Evolutionary conservation across 2,329 filamentous ascomycete species (phyloP).

Genomic region (Achaetomium macrosporum): DNA sequence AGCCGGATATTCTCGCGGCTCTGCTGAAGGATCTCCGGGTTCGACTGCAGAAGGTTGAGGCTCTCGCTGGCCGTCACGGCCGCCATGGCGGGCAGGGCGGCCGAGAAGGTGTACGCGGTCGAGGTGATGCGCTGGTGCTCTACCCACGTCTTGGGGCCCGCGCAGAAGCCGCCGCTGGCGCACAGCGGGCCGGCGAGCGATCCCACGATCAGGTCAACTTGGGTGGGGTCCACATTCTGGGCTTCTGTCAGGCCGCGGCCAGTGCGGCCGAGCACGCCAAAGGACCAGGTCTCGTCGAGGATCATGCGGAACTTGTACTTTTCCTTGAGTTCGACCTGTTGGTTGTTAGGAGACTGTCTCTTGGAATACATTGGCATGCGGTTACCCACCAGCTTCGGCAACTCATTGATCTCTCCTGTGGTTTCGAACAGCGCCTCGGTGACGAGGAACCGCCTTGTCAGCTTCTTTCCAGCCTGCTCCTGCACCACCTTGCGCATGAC

Average conservation of each 20-base stretch:
- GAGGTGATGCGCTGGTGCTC: slow-evolving; percentile 94
- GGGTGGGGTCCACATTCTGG: slow-evolving; percentile 87
- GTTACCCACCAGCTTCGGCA: slow-evolving; percentile 71
- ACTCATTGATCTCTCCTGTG: slow-evolving; percentile 73
- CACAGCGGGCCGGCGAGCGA: slow-evolving; percentile 86
- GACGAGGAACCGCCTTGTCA: slow-evolving; percentile 91
- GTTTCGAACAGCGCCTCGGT: slow-evolving; percentile 94
- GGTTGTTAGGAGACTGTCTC: not conserved
- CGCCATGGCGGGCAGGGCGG: slow-evolving; percentile 85
- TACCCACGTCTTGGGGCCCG: slow-evolving; percentile 83
- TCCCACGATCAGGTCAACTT: slow-evolving; percentile 96
- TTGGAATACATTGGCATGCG: not conserved
- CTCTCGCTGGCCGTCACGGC: slow-evolving; percentile 96
- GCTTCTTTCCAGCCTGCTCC: slow-evolving; percentile 77
- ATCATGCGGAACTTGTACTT: slow-evolving; percentile 98
- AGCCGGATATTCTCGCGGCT: slow-evolving; percentile 81
- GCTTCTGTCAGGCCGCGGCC: slow-evolving; percentile 91
- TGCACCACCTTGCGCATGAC: slow-evolving; percentile 80
- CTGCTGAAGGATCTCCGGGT: slow-evolving; percentile 71
- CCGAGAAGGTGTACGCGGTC: slow-evolving; percentile 90
- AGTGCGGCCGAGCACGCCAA: slow-evolving; percentile 86
- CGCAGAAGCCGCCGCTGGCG: slow-evolving; percentile 92
- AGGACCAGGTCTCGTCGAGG: slow-evolving; percentile 95
- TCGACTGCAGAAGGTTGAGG: slow-evolving; percentile 76
- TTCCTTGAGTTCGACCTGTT: slow-evolving; percentile 82